Evolutionary conservation across 2,329 filamentous ascomycete species (phyloP).

Genomic region (Fusarium udum): DNA sequence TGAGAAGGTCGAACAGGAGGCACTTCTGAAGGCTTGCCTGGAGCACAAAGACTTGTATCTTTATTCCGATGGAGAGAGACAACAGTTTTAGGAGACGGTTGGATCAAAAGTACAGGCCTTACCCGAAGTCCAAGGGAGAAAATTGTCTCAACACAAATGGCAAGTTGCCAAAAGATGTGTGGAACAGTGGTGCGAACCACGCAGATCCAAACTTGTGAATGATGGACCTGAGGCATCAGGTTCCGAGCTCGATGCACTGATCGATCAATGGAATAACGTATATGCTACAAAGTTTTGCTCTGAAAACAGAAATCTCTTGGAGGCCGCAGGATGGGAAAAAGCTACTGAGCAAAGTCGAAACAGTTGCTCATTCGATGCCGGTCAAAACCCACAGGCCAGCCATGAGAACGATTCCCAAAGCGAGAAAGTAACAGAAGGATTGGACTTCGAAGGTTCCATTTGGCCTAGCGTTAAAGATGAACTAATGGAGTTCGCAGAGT

Average conservation of each 20-base stretch:
- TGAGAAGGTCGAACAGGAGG: background rate
- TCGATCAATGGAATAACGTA: background rate
- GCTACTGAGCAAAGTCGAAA: background rate
- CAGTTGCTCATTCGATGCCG: rapidly evolving
- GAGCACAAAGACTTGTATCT: background rate
- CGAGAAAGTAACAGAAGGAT: rapidly evolving
- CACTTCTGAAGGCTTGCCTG: background rate
- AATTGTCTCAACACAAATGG: rapidly evolving
- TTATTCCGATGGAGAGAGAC: background rate
- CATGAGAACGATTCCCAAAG: rapidly evolving
- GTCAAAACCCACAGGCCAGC: background rate
- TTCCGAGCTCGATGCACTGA: rapidly evolving
- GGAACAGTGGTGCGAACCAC: background rate
- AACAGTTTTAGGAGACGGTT: background rate
- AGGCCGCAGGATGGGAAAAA: background rate
- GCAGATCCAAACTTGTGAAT: rapidly evolving
- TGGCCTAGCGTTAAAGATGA: background rate
- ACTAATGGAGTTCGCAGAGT: background rate
- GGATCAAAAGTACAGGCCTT: background rate
- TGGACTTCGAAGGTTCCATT: background rate
- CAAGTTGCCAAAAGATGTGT: rapidly evolving
- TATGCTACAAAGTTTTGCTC: background rate
- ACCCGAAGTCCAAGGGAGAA: rapidly evolving
- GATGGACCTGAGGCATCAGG: rapidly evolving
- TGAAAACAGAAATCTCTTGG: rapidly evolving